Conservation (phyloP, 352 stramenopile species). For the Blastocystis sp. region DNA sequence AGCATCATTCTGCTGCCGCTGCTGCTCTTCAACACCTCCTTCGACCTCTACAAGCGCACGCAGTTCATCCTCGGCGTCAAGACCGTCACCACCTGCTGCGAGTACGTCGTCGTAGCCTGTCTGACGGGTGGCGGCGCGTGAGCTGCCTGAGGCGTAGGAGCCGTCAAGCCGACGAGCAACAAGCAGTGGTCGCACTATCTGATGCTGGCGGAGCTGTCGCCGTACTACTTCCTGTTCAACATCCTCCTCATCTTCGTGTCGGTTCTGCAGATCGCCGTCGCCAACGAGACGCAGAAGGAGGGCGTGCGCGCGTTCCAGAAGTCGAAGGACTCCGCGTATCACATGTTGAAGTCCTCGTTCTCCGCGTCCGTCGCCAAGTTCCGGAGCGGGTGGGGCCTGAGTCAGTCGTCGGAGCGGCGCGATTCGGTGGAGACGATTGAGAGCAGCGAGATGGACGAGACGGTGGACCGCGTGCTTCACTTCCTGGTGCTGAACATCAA, state of each 20-base stretch:
- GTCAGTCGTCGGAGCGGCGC: neutral
- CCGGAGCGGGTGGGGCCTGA: neutral
- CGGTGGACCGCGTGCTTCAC: neutral
- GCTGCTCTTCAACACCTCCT: slow-evolving; percentile 59
- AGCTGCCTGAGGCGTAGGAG: neutral
- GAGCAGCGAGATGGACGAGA: neutral
- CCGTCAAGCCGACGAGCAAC: neutral
- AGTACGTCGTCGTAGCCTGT: slow-evolving; percentile 37
- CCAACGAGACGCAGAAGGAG: slow-evolving; percentile 12
- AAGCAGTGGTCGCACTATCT: slow-evolving; percentile 61
- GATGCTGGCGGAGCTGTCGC: slow-evolving; percentile 41
- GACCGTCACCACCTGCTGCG: neutral
- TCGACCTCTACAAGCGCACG: slow-evolving; percentile 63
- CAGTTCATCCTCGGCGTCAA: slow-evolving; percentile 40
- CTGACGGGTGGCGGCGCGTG: neutral
- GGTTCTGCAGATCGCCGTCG: slow-evolving; percentile 42
- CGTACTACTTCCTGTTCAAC: slow-evolving; percentile 67
- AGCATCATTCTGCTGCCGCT: slow-evolving; percentile 45
- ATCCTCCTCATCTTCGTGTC: slow-evolving; percentile 57
- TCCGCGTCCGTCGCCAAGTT: neutral
- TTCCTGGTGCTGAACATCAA: slow-evolving; percentile 41
- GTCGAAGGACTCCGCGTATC: neutral
- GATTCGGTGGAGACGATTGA: neutral
- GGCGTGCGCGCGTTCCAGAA: neutral
- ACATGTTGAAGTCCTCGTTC: neutral